Base-by-base conservation (phyloP, 2,329 filamentous ascomycete species). In the Fusarium duplospermum region DNA sequence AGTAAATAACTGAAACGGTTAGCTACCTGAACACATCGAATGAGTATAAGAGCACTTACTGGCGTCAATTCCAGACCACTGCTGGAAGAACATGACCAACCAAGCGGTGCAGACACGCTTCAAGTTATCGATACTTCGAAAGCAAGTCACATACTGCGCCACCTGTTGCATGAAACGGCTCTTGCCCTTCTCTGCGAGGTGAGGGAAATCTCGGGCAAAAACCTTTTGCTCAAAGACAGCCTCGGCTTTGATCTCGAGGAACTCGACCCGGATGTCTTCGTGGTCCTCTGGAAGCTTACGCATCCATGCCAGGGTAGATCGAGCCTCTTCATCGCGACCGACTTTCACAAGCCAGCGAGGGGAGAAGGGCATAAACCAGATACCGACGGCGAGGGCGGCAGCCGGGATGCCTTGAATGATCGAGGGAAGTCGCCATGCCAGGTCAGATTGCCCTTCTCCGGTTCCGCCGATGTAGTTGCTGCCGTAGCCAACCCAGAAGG, bases 231-330 rank as follows among this genome's bases (percentile, higher is more conserved):
- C 93, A 76, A 96, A 96, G 33, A 93, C 81, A 0, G 90, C 91
- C 80, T 94, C 92, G 0, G 93, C 93, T 81, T 94, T 93, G 83
- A 96, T 95, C 81, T 96, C 93, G n/a, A 94, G 88, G 78, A 92
- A 94, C 78, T 96, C 93, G 4, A 94, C 85, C 73, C 93, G 89
- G 40, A 96, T 88, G 0, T 93, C 86, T 57, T 93, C 90, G 76
- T 94, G 87, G 69, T 92, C 88, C 18, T 84, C 78, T 0, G 89
- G 81, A 0, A 94, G 86, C 7, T 87, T 87, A 40, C 93, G 90
- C 8, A 96, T 88, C 65, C 80, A 87, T 0, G 92, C 88, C 2
- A 96, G 87, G 0, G 36, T 82, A 22, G 54, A 58, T 62, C 68
- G 62, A 6, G 92, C 92, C 80, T 95, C 93, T 0, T 87, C 86